A percentile compares a stretch with the other conserved stretches of the same genome.
phyloP scores from a whole-genome alignment of 1,139 yeast genomes.

The Hyphopichia pseudoburtonii region DNA sequence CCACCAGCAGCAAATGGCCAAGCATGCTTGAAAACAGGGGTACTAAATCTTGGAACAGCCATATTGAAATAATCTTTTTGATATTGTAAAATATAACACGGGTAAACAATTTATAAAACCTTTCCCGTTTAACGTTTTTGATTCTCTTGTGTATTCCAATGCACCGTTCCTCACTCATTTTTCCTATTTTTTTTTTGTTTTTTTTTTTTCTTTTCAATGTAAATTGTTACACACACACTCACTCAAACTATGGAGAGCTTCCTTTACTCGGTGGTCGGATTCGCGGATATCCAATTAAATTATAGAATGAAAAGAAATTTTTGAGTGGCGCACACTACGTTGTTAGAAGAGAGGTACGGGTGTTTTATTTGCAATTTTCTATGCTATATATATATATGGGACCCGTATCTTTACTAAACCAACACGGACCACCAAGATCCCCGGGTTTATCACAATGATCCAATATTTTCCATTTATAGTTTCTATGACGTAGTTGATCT shows the following conservation, averaged over 20 bases:
- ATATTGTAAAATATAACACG: neutral
- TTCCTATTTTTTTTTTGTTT: no score
- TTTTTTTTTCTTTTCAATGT: no score
- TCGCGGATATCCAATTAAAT: constrained; percentile 4
- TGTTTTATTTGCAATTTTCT: constrained; percentile 8
- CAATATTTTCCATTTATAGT: constrained; percentile 26
- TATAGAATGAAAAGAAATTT: neutral
- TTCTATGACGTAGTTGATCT: no score
- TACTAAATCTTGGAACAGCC: constrained; percentile 34
- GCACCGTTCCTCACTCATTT: no score
- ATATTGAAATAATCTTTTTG: constrained; percentile 1
- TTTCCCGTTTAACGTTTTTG: no score
- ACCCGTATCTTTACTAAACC: constrained; percentile 37
- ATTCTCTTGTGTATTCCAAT: no score
- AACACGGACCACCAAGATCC: constrained; percentile 16
- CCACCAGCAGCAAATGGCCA: constrained; percentile 56
- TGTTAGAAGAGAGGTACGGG: no score
- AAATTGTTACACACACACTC: neutral
- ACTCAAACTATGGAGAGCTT: neutral
- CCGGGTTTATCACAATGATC: constrained; percentile 18
- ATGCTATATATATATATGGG: constrained; percentile 42
- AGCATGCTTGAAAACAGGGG: constrained; percentile 47
- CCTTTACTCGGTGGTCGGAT: constrained; percentile 6
- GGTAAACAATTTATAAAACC: neutral
- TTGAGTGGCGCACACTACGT: no score